Evolutionary conservation across 116 monocot species (phyloP).

Genomic region (Iris pallida): DNA sequence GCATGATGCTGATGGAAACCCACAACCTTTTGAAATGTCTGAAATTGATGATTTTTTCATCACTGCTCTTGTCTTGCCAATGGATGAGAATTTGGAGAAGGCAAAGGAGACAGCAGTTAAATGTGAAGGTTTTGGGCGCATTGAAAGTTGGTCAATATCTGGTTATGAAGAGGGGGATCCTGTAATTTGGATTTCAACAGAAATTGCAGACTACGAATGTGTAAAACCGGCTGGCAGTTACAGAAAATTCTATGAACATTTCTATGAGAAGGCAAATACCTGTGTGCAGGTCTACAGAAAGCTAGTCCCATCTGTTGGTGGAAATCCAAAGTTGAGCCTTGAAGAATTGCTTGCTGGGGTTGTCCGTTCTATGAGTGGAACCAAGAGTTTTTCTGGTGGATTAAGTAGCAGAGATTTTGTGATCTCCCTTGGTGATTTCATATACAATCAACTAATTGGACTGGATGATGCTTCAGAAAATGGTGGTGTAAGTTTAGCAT

Average conservation of each 20-base stretch:
- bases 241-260: slow-evolving; percentile 68
- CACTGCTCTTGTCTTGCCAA: slow-evolving; percentile 88
- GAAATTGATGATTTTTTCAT: slow-evolving; percentile 79
- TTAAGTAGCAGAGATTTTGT: slow-evolving; percentile 56
- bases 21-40: slow-evolving; percentile 91
- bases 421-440: slow-evolving; percentile 73
- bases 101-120: slow-evolving; percentile 67
- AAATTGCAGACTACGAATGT: slow-evolving; percentile 90
- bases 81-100: slow-evolving; percentile 81
- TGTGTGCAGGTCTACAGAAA: slow-evolving; percentile 81
- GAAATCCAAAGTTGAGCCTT: slow-evolving; percentile 72
- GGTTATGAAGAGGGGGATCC: slow-evolving; percentile 95
- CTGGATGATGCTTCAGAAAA: slow-evolving; percentile 46
- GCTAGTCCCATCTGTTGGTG: slow-evolving; percentile 56
- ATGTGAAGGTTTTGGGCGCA: slow-evolving; percentile 93
- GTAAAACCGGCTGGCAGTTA: slow-evolving; percentile 76
- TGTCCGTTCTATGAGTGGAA: slow-evolving; percentile 68
- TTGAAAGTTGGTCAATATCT: slow-evolving; percentile 92
- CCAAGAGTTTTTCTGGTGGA: slow-evolving; percentile 36
- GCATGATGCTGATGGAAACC: slow-evolving; percentile 80
- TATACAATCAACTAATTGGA: slow-evolving; percentile 79
- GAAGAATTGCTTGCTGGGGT: slow-evolving; percentile 90
- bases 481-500: slow-evolving; percentile 40
- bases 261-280: slow-evolving; percentile 71
- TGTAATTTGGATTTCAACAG: slow-evolving; percentile 86